These are phyloP conservation scores for Penicillium sp. DNA, from an alignment of 2,329 filamentous ascomycete species.

Conservation along the genomic window DNA sequence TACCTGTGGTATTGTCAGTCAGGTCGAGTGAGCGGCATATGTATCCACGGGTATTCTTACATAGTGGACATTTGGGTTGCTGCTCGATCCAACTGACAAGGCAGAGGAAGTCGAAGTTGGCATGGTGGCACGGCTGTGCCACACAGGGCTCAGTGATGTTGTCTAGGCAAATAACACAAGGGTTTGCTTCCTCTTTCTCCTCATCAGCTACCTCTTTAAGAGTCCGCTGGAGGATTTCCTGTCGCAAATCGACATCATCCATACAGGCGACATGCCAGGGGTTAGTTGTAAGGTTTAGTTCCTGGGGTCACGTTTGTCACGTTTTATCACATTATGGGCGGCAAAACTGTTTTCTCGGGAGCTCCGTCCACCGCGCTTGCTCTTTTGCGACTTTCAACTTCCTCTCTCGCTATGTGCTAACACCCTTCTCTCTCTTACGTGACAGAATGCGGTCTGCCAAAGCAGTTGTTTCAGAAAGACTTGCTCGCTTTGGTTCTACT, in stretches of 20 bases:
- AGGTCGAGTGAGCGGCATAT: neutral
- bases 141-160: constrained; percentile 68
- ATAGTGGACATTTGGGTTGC: constrained; percentile 73
- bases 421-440: neutral
- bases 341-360: constrained; percentile 14
- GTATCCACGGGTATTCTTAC: constrained; percentile 46
- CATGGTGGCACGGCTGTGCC: constrained; percentile 73
- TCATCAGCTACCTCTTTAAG: constrained; percentile 44
- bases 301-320: constrained; percentile 7
- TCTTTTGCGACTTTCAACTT: neutral
- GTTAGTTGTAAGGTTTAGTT: constrained; percentile 1
- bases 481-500: constrained; percentile 18
- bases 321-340: constrained; percentile 9
- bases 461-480: constrained; percentile 34
- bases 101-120: constrained; percentile 81
- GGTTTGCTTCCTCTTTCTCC: constrained; percentile 42
- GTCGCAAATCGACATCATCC: constrained; percentile 42
- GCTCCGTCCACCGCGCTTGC: neutral
- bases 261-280: constrained; percentile 30
- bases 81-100: constrained; percentile 77
- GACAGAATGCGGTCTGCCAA: constrained; percentile 35
- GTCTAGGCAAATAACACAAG: constrained; percentile 87
- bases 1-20: constrained; percentile 40
- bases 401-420: constrained; percentile 1
- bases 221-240: constrained; percentile 46